A percentile compares a stretch with the other conserved stretches of the same genome.
Evolutionary conservation across 148 eudicot species (phyloP).

Genomic region (Suaeda aralocaspica): DNA sequence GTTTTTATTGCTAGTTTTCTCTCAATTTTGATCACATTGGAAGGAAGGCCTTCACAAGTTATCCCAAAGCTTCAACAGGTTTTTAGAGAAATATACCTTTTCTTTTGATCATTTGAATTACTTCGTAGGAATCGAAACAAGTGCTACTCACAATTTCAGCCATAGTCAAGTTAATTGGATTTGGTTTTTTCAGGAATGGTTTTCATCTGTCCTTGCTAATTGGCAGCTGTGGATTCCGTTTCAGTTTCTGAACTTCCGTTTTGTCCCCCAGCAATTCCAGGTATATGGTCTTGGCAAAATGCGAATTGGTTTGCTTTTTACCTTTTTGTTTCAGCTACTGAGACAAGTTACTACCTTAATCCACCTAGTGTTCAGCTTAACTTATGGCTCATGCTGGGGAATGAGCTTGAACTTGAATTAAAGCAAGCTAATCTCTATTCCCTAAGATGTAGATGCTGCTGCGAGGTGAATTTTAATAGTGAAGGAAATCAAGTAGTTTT

Average conservation of each 20-base stretch:
- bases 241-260: conserved; percentile 89
- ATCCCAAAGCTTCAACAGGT: conserved; percentile 93
- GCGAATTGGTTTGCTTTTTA: background rate
- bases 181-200: conserved; percentile 66
- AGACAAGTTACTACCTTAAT: background rate
- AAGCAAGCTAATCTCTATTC: background rate
- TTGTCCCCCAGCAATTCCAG: conserved; percentile 97
- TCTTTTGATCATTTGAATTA: background rate
- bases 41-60: conserved; percentile 76
- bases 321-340: background rate
- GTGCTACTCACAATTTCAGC: background rate
- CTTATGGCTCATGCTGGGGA: background rate
- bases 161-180: background rate
- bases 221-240: conserved; percentile 99
- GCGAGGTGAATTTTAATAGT: background rate
- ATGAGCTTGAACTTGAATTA: background rate
- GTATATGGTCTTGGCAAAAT: conserved; percentile 28
- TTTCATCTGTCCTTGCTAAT: conserved; percentile 79
- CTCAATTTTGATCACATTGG: conserved; percentile 60
- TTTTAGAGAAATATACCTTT: background rate
- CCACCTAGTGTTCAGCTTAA: background rate
- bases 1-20: conserved; percentile 72
- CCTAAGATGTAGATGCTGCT: background rate
- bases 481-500: background rate
- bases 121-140: background rate